A percentile compares a stretch with the other conserved stretches of the same genome.
Conservation (phyloP, 257 asterid genomes). For the Nicotiana obtusifolia region DNA sequence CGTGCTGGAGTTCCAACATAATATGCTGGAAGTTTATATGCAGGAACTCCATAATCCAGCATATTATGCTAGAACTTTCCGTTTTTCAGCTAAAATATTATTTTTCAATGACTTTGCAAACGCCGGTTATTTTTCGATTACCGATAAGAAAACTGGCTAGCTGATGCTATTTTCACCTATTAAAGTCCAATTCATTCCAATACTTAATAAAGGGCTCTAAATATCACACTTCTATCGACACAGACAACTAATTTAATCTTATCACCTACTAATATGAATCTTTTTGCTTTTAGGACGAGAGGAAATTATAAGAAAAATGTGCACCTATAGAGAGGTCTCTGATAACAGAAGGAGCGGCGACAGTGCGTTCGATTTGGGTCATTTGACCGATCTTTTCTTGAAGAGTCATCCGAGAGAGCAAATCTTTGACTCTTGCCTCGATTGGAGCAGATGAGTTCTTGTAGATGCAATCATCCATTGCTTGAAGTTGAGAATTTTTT, state of each 20-base stretch:
- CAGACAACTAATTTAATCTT: neutral
- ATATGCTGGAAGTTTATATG: too few species aligned
- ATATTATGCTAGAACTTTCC: too few species aligned
- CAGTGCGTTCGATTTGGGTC: slow-evolving; percentile 22
- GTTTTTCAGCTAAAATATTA: too few species aligned
- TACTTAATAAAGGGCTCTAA: neutral
- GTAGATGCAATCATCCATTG: slow-evolving; percentile 12
- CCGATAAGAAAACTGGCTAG: too few species aligned
- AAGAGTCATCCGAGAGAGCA: slow-evolving; percentile 18
- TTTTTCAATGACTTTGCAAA: too few species aligned
- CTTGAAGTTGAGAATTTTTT: neutral
- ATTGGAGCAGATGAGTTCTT: slow-evolving; percentile 12
- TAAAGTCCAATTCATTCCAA: neutral
- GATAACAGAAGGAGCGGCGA: slow-evolving; percentile 16
- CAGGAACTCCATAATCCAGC: too few species aligned
- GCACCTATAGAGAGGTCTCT: slow-evolving; percentile 15
- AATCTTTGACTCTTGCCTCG: slow-evolving; percentile 20
- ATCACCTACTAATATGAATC: neutral
- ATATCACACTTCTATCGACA: neutral
- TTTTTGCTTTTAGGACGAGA: neutral
- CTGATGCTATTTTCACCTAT: too few species aligned
- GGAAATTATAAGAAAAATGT: neutral
- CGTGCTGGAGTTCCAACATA: too few species aligned
- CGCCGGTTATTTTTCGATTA: too few species aligned
- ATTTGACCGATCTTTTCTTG: slow-evolving; percentile 23